These are phyloP conservation scores for Melastoma malabathricum DNA, from an alignment of 345 rosid genomes.

Conservation along the genomic window DNA sequence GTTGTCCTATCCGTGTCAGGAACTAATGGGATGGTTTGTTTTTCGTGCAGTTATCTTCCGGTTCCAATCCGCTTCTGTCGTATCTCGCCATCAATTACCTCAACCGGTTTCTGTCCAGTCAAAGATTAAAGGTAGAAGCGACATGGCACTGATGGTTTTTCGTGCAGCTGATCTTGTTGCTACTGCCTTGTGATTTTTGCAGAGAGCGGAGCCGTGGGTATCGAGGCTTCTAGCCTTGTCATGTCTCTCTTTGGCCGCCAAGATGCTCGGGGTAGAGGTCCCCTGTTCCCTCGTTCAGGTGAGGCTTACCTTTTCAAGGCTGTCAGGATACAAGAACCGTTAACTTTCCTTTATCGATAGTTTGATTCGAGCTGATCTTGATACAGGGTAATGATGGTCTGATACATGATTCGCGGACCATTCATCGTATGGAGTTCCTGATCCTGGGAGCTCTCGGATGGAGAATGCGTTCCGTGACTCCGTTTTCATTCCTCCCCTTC, in stretches of 20 bases:
- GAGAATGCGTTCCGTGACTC: constrained; percentile 67
- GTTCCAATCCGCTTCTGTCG: constrained; percentile 29
- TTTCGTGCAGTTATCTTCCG: constrained; percentile 21
- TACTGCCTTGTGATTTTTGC: background rate
- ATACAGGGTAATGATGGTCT: constrained; percentile 31
- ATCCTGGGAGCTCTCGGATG: constrained; percentile 46
- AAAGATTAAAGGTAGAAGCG: constrained; percentile 36
- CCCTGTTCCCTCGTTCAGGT: constrained; percentile 36
- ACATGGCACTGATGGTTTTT: background rate
- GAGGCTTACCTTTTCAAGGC: background rate
- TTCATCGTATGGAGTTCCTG: constrained; percentile 43
- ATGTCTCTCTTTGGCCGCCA: constrained; percentile 59
- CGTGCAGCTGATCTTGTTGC: background rate
- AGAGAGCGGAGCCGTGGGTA: constrained; percentile 36
- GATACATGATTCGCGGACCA: constrained; percentile 26
- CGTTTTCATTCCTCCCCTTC: constrained; percentile 40
- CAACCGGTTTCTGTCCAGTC: constrained; percentile 61
- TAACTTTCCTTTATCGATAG: background rate
- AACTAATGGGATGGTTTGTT: background rate
- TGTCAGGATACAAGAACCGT: background rate
- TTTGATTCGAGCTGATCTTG: background rate
- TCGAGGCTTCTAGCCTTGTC: constrained; percentile 50
- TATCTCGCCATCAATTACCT: constrained; percentile 74
- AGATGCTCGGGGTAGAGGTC: constrained; percentile 43
- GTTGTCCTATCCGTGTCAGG: too few relatives aligned